These are phyloP conservation scores for Tricholomella constricta DNA, from an alignment of 768 basidiomycete genomes.

Conservation along the genomic window DNA sequence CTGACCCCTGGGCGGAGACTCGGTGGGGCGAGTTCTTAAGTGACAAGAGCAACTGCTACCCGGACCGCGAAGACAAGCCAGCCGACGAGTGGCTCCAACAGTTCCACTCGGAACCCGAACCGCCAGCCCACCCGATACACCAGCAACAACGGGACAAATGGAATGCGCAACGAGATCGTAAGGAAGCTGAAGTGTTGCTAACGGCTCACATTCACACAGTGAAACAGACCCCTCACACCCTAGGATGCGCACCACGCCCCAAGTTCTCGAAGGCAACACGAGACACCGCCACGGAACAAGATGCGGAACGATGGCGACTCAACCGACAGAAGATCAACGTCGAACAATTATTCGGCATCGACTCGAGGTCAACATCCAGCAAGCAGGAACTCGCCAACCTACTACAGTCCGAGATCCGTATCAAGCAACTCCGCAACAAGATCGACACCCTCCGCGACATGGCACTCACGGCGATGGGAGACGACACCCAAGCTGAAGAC, in stretches of 20 bases:
- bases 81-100: neutral
- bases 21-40: neutral
- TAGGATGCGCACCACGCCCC: neutral
- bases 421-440: neutral
- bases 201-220: no score
- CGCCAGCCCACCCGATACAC: slow-evolving; percentile 1
- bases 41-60: neutral
- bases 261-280: neutral
- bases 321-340: neutral
- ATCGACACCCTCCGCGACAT: neutral
- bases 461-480: neutral
- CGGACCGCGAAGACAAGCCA: neutral
- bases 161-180: neutral
- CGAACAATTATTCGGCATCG: neutral
- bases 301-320: neutral
- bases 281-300: neutral
- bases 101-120: neutral
- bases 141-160: slow-evolving; percentile 1
- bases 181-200: neutral
- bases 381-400: neutral
- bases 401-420: neutral
- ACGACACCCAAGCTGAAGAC: neutral
- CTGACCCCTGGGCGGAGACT: neutral
- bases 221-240: neutral
- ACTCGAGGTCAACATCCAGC: neutral